Conservation (phyloP, 2,329 filamentous ascomycete genomes). For the Penicillium occitanis region DNA sequence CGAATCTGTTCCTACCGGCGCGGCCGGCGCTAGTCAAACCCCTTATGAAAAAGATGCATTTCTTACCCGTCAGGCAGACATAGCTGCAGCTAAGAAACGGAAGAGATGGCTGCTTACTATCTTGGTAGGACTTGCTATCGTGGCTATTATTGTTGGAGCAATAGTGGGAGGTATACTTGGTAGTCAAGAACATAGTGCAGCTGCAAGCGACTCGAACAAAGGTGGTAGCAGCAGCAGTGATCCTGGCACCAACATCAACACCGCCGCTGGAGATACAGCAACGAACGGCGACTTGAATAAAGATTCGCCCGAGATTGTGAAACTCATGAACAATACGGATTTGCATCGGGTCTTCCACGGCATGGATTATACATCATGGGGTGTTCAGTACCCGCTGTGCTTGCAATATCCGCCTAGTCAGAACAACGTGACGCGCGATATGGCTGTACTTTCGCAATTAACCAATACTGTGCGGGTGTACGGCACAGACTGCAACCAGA, state of each 20-base stretch:
- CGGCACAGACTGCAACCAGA: conserved; percentile 97
- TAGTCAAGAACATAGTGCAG: conserved; percentile 48
- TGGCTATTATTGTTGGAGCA: conserved; percentile 65
- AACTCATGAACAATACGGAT: conserved; percentile 73
- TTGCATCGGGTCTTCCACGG: conserved; percentile 93
- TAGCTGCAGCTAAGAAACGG: conserved; percentile 55
- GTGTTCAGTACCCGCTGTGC: conserved; percentile 86
- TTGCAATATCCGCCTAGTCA: conserved; percentile 75
- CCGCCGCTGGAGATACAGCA: conserved; percentile 59
- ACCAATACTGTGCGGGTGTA: conserved; percentile 87
- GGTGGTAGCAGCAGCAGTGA: conserved; percentile 25
- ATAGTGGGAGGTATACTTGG: conserved; percentile 72
- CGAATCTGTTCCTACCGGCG: conserved; percentile 51
- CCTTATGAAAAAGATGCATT: conserved; percentile 64
- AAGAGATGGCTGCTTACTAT: conserved; percentile 68
- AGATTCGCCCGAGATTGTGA: conserved; percentile 76
- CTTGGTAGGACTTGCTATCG: conserved; percentile 50
- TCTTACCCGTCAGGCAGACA: conserved; percentile 59
- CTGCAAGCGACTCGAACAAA: conserved; percentile 17
- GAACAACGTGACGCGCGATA: conserved; percentile 89
- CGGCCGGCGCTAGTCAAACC: conserved; percentile 28
- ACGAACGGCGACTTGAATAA: conserved; percentile 70
- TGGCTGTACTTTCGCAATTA: conserved; percentile 85
- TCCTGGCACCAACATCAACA: conserved; percentile 47
- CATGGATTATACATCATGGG: conserved; percentile 91